A percentile compares a stretch with the other conserved stretches of the same genome.
These are phyloP conservation scores for Plasmodium reichenowi DNA, from an alignment of 169 alveolate species.

Conservation along the genomic window DNA sequence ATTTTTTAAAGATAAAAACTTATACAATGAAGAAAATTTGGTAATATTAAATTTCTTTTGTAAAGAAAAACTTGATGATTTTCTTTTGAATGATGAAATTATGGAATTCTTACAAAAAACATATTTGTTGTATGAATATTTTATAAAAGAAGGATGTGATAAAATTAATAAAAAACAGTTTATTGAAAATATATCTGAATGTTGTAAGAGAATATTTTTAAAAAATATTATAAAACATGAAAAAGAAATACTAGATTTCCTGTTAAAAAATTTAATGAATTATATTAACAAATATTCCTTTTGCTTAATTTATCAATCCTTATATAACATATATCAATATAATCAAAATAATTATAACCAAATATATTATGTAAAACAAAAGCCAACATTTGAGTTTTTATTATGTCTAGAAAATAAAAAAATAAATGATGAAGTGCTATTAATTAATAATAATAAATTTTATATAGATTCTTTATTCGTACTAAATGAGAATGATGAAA, in stretches of 20 bases:
- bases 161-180: constrained; percentile 63
- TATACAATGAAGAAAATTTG: constrained; percentile 58
- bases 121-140: constrained; percentile 48
- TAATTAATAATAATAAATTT: constrained; percentile 55
- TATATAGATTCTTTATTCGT: constrained; percentile 2
- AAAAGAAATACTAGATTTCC: constrained; percentile 55
- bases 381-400: constrained; percentile 21
- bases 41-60: constrained; percentile 42
- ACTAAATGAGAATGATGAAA: constrained; percentile 70
- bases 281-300: constrained; percentile 68
- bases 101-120: constrained; percentile 45
- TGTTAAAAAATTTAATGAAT: constrained; percentile 70
- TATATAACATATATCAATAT: constrained; percentile 69
- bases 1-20: constrained; percentile 58
- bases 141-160: constrained; percentile 7
- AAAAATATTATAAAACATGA: constrained; percentile 74
- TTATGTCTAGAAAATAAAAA: constrained; percentile 10
- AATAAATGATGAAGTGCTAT: constrained; percentile 6
- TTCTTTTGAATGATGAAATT: constrained; percentile 48
- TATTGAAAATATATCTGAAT: constrained; percentile 43
- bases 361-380: constrained; percentile 7
- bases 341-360: constrained; percentile 27
- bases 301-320: constrained; percentile 32
- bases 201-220: constrained; percentile 66
- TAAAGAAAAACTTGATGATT: constrained; percentile 62